A percentile compares a stretch with the other conserved stretches of the same genome.
Evolutionary conservation across 2,329 filamentous ascomycete species (phyloP).

Genomic region (Aspergillus pseudonomiae): DNA sequence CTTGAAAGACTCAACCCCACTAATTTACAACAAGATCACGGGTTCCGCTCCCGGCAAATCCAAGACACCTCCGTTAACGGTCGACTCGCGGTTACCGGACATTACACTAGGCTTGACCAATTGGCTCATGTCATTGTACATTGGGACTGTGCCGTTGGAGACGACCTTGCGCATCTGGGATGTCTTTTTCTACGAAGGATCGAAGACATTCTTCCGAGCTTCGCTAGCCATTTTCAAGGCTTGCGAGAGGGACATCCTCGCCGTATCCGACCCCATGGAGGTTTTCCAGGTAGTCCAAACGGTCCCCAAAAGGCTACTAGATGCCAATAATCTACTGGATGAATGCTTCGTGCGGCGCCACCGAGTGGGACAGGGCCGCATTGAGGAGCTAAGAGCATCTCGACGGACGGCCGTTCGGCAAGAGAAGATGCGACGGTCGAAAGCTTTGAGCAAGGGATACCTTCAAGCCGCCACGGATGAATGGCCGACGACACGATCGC

Average conservation of each 20-base stretch:
- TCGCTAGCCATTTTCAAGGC: constrained; percentile 89
- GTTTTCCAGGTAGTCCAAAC: constrained; percentile 93
- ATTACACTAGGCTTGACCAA: constrained; percentile 91
- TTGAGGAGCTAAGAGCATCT: constrained; percentile 75
- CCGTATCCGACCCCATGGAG: constrained; percentile 85
- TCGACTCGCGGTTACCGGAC: constrained; percentile 69
- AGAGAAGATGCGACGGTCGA: constrained; percentile 44
- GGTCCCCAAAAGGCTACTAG: constrained; percentile 77
- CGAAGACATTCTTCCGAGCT: constrained; percentile 89
- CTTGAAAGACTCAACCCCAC: constrained; percentile 78
- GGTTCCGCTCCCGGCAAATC: constrained; percentile 45
- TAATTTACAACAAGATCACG: constrained; percentile 85
- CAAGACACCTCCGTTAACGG: constrained; percentile 46
- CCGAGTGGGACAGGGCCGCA: constrained; percentile 77
- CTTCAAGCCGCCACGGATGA: constrained; percentile 37
- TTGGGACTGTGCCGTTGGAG: constrained; percentile 89
- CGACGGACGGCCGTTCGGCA: constrained; percentile 57
- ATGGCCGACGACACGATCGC: constrained; percentile 30
- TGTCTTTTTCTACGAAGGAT: constrained; percentile 92
- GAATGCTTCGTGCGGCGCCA: constrained; percentile 79
- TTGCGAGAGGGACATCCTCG: constrained; percentile 77
- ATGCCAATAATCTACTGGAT: constrained; percentile 81
- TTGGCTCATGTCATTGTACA: constrained; percentile 98
- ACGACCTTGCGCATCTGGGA: constrained; percentile 93
- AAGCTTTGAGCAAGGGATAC: constrained; percentile 38